Conservation (phyloP, 306 rosid genomes). For the Cucurbita pepo region DNA sequence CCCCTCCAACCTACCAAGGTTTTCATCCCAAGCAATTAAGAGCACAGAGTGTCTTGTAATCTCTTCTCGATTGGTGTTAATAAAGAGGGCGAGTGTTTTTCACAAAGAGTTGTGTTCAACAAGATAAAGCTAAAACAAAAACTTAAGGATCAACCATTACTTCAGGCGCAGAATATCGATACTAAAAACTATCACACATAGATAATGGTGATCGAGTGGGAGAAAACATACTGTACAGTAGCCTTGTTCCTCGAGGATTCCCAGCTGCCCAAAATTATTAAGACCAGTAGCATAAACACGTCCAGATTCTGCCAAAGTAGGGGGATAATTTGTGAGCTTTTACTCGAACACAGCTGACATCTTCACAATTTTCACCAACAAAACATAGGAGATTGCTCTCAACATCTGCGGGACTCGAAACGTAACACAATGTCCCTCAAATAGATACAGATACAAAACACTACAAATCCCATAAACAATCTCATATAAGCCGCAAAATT, state of each 20-base stretch:
- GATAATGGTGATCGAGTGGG: neutral
- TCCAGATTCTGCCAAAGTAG: conserved; percentile 47
- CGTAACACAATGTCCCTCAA: neutral
- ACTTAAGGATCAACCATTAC: neutral
- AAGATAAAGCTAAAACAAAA: neutral
- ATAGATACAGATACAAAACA: neutral
- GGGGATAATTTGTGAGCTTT: conserved; percentile 35
- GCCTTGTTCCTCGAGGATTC: conserved; percentile 27
- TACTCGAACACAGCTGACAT: conserved; percentile 15
- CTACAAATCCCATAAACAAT: neutral
- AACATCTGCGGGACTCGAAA: neutral
- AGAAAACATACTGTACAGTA: conserved; percentile 40
- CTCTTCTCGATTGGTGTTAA: no score
- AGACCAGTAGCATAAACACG: conserved; percentile 77
- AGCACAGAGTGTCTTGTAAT: no score
- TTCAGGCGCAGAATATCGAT: neutral
- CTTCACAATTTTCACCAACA: conserved; percentile 15
- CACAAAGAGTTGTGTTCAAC: no score
- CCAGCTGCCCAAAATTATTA: conserved; percentile 87
- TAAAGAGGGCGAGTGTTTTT: no score
- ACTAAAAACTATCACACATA: neutral
- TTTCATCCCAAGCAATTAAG: no score
- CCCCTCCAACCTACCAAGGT: no score
- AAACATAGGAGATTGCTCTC: neutral
- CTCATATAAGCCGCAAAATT: neutral